These are phyloP conservation scores for Penicillium sclerotigenum DNA, from an alignment of 2,329 filamentous ascomycete genomes.

Conservation along the genomic window DNA sequence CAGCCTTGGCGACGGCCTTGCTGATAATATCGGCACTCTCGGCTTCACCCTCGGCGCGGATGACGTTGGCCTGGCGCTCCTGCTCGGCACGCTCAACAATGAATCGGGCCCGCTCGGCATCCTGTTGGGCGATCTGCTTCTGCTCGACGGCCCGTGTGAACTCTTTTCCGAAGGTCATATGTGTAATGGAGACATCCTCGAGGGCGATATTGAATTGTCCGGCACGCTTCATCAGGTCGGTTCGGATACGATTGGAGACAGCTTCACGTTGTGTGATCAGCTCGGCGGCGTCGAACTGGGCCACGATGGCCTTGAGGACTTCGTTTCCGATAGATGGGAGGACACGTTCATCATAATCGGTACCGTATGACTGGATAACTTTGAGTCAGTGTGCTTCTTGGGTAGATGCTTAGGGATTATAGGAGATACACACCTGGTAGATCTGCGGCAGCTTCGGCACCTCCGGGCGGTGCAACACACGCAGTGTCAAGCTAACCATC, in stretches of 20 bases:
- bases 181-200: conserved; percentile 97
- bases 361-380: conserved; percentile 76
- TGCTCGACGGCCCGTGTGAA: conserved; percentile 99
- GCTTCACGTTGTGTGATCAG: conserved; percentile 98
- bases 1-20: conserved; percentile 87
- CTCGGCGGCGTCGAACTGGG: conserved; percentile 97
- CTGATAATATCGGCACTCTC: conserved; percentile 94
- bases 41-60: conserved; percentile 94
- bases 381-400: background rate
- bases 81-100: conserved; percentile 99
- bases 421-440: conserved; percentile 70
- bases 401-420: background rate
- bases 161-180: conserved; percentile 99
- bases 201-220: conserved; percentile 98
- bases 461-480: conserved; percentile 91
- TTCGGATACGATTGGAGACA: conserved; percentile 89
- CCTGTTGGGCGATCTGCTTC: conserved; percentile 99
- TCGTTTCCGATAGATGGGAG: conserved; percentile 98
- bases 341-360: conserved; percentile 97
- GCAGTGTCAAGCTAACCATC: conserved; percentile 97
- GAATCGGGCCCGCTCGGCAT: conserved; percentile 94
- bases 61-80: conserved; percentile 97
- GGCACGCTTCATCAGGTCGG: conserved; percentile 87
- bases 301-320: conserved; percentile 97
- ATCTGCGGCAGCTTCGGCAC: conserved; percentile 93